These are phyloP conservation scores for Didymellaceae sp. DNA, from an alignment of 2,329 filamentous ascomycete genomes.

Conservation along the genomic window DNA sequence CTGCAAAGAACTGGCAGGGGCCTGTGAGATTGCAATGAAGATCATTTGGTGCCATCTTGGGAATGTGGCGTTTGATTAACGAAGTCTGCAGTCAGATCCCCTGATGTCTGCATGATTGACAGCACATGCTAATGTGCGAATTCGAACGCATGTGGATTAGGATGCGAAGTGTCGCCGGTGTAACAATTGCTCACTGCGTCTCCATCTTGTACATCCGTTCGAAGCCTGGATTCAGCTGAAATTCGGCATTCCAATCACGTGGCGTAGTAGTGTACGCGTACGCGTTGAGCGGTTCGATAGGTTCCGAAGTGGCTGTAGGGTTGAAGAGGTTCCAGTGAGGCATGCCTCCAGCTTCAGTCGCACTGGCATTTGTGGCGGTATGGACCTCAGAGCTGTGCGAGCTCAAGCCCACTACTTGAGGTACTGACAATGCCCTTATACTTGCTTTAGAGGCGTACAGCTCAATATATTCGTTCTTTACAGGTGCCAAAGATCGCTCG, in stretches of 20 bases:
- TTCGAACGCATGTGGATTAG: too few species aligned
- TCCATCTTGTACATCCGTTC: conserved; percentile 14
- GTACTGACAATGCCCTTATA: conserved; percentile 18
- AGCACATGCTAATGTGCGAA: too few species aligned
- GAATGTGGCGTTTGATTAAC: too few species aligned
- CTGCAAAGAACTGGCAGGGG: too few species aligned
- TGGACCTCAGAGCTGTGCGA: conserved; percentile 5
- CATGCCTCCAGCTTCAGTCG: conserved; percentile 33
- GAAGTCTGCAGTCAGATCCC: too few species aligned
- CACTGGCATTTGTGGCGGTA: not conserved
- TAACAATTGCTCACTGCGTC: not conserved
- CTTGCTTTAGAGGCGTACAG: conserved; percentile 40
- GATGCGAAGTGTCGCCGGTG: not conserved
- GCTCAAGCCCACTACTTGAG: conserved; percentile 4
- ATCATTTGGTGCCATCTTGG: too few species aligned
- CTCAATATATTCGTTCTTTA: conserved; percentile 44
- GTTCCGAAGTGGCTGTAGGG: conserved; percentile 32
- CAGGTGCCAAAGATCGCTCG: conserved; percentile 36
- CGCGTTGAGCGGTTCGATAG: conserved; percentile 27
- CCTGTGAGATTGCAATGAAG: too few species aligned
- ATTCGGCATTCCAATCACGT: conserved; percentile 44
- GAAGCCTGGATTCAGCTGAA: conserved; percentile 25
- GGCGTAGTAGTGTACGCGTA: conserved; percentile 35
- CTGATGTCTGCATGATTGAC: too few species aligned
- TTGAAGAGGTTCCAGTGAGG: conserved; percentile 42